A percentile compares a stretch with the other conserved stretches of the same genome.
Evolutionary conservation across 2,329 filamentous ascomycete genomes (phyloP).

Genomic region (Rutstroemia sp.): DNA sequence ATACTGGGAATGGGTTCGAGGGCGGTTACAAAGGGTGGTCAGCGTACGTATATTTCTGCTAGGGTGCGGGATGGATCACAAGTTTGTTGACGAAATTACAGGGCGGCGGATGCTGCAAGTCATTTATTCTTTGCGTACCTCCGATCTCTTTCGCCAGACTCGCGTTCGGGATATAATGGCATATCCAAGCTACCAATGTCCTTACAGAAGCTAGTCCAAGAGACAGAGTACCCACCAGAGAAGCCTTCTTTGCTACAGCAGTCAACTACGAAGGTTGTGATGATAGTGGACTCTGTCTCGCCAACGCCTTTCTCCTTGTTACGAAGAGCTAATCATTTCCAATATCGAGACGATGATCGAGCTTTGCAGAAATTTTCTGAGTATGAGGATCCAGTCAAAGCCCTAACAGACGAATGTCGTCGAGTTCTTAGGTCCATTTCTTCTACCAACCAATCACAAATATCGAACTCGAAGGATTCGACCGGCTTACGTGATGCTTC

Average conservation of each 20-base stretch:
- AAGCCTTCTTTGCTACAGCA: conserved; percentile 69
- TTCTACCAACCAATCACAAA: conserved; percentile 76
- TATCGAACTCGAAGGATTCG: conserved; percentile 61
- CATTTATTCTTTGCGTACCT: conserved; percentile 98
- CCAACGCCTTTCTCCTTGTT: conserved; percentile 89
- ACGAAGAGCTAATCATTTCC: conserved; percentile 86
- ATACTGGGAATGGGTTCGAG: conserved; percentile 86
- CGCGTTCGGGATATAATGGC: conserved; percentile 57
- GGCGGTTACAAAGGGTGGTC: conserved; percentile 88
- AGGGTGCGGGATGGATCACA: neutral
- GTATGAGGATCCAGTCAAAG: conserved; percentile 81
- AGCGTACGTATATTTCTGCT: conserved; percentile 46
- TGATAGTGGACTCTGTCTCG: conserved; percentile 94
- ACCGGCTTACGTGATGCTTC: conserved; percentile 76
- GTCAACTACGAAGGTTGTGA: conserved; percentile 80
- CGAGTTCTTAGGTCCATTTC: conserved; percentile 86
- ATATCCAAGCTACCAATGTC: conserved; percentile 86
- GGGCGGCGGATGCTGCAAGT: conserved; percentile 89
- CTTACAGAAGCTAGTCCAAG: conserved; percentile 80
- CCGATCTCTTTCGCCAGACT: conserved; percentile 78
- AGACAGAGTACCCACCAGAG: conserved; percentile 89
- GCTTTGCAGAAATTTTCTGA: conserved; percentile 81
- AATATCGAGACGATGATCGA: conserved; percentile 82
- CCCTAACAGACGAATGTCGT: conserved; percentile 87
- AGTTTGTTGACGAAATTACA: conserved; percentile 31